Base-by-base conservation (phyloP, 2,329 filamentous ascomycete genomes). In the Pseudogymnoascus pannorum region DNA sequence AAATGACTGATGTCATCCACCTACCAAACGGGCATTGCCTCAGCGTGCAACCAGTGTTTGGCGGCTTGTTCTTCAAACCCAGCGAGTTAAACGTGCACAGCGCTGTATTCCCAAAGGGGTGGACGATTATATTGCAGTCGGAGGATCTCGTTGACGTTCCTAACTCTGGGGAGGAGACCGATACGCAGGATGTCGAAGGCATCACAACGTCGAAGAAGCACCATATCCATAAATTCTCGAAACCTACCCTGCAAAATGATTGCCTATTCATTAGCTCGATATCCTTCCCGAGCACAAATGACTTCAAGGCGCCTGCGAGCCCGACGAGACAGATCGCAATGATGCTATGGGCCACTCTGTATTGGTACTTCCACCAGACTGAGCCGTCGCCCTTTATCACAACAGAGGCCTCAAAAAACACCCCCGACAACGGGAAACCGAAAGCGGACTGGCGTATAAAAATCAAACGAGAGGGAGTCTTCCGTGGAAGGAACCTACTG, bases 301-400 rank as follows among this genome's bases (percentile, higher is more conserved):
- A 96, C 57, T 95, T 88, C 76, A 91, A 89, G 71, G 85, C 91
- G 1, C 83, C 88, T 1, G 85, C 81, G 12, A 96, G 91, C 64
- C 91, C 91, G 0, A 94, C 91, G 0, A 81, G 92, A 48, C 90
- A 96, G 75, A 90, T 96, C 63, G 93, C 93, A 66, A 92, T 97
- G 90, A 96, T 97, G 88, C 81, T 97, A 5, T 97, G 91, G 90
- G 86, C 92, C 33, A 92, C 91, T 1, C 78, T 97, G 42, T 96
- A 91, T 78, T 97, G 93, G 93, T 97, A 97, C 78, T 97, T 97
- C 69, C 92, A 97, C 75, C 91, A 96, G 73, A 82, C 86, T 1
- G 82, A 87, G 68, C 93, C 93, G 0, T 78, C 81, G 20, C 79
- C 82, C 0, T 81, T 84, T 58, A 71, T 94, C 33, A 79, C 80